A percentile compares a stretch with the other conserved stretches of the same genome.
These are phyloP conservation scores for Wallacemonas sp. DNA, from an alignment of 208 protist species.

Conservation along the genomic window DNA sequence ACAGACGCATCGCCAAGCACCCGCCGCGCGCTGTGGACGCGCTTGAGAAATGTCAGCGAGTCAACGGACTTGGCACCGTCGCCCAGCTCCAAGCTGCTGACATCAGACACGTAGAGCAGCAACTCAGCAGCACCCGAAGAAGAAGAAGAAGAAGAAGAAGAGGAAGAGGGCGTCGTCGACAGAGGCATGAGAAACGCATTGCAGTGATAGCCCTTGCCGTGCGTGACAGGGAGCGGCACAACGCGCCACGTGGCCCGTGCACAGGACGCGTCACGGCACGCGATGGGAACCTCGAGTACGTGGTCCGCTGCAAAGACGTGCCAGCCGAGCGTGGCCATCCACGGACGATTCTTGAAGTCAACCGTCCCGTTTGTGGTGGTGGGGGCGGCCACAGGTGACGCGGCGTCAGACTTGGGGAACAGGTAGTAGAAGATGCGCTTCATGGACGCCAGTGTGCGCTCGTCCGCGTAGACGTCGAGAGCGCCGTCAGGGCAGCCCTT, in stretches of 20 bases:
- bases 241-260: slow-evolving; percentile 19
- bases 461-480: slow-evolving; percentile 37
- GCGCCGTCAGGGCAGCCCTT: slow-evolving; percentile 9
- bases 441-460: slow-evolving; percentile 31
- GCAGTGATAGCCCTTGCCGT: slow-evolving; percentile 46
- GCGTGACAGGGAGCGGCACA: slow-evolving; percentile 50
- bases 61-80: slow-evolving; percentile 5
- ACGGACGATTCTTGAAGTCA: slow-evolving; percentile 14
- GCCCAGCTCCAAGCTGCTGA: slow-evolving; percentile 37
- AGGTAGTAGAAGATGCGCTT: slow-evolving; percentile 46
- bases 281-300: neutral
- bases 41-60: neutral
- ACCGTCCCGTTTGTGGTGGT: neutral
- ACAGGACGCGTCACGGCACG: neutral
- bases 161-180: no score
- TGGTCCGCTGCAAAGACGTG: slow-evolving; percentile 9
- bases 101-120: slow-evolving; percentile 59
- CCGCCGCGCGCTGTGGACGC: neutral
- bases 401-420: slow-evolving; percentile 18
- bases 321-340: slow-evolving; percentile 23
- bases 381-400: neutral
- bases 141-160: no score
- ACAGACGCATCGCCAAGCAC: neutral
- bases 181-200: slow-evolving; percentile 58
- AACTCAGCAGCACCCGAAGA: slow-evolving; percentile 11